Base-by-base conservation (phyloP, 2,329 filamentous ascomycete species). In the Colletotrichum scovillei region DNA sequence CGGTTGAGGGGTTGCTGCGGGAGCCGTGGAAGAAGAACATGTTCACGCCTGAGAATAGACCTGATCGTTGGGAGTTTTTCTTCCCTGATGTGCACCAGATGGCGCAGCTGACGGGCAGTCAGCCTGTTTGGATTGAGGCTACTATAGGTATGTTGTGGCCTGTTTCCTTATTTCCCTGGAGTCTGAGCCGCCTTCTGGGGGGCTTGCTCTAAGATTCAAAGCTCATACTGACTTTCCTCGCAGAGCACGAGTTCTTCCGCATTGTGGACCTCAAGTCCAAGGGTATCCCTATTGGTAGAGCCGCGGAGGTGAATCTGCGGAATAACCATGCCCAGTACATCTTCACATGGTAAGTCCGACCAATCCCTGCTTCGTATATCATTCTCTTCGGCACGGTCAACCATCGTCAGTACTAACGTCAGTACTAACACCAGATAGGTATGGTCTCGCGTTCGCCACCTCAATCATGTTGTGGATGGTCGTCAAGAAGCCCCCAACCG, bases 281-380 rank as follows among this genome's bases (percentile, higher is more conserved):
- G 78, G 97, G 97, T 32, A 92, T 98, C 73, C 97, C 97, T 1
- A 96, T 98, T 80, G 97, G 95, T 16, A 90, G 96, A 80, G 86
- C 94, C 7, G 90, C 97, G 5, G 95, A 97, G 84, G 95, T 99
- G 74, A 97, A 97, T 81, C 86, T 99, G 80, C 91, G 95, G 81
- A 99, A 99, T 82, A 98, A 97, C 84, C 97, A 99, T 84, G 92
- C 94, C 76, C 97, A 98, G 87, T 99, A 99, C 84, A 99, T 99
- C 77, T 97, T 98, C 83, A 99, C 97, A 77, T 99, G 97, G 97
- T 98, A 90, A 80, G 71, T n/a, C n/a, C n/a, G n/a, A n/a, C n/a
- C n/a, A n/a, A n/a, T n/a, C n/a, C n/a, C n/a, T n/a, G n/a, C n/a
- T n/a, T n/a, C n/a, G n/a, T n/a, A n/a, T n/a, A n/a, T n/a, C n/a